Base-by-base conservation (phyloP, 1,284 basidiomycete species). In the Sanghuangporus weigelae region DNA sequence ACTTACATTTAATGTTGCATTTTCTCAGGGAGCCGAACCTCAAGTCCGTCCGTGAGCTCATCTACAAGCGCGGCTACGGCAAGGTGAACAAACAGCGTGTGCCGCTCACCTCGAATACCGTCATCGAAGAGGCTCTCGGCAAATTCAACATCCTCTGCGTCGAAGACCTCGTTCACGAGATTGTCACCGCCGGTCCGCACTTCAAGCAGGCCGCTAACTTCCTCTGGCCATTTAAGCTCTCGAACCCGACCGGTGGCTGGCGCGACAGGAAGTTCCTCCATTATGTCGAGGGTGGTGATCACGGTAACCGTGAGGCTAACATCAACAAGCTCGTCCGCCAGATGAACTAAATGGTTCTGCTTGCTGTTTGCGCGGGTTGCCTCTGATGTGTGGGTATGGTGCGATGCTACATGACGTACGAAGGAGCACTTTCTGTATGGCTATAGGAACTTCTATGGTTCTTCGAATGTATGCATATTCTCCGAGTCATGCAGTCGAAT, bases 51-150 rank as follows among this genome's bases (percentile, higher is more conserved):
- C 94, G 96, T 70, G 96, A 98, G 78, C 83, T 99, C 68, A 90
- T 99, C 81, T 99, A 99, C 90, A 99, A 99, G 87, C 94, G 97
- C 71, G 97, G 97, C 66, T 98, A 98, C 78, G 97, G 96, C 78
- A 99, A 98, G 84, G 88, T 99, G 77, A 81, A 96, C 86, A 96
- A 93, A 79, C 96, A 98, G 80, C 92, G 96, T 75, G 92, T 99
- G 73, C 96, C 96, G 69, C 89, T 99, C 71, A 82, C 89, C 74
- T 94, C 95, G 84, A 99, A 99, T 82, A 81, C 85, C 68, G 83
- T 98, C 79, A 96, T 99, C 72, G 97, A 99, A 83, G 80, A 87
- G 73, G 75, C 85, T 60, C 95, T 99, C 69, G 93, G 95, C 79
- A 92, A 98, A 79, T 92, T 86, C 81, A 93, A 96, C 76, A 97